These are phyloP conservation scores for Citrus mangshanensis DNA, from an alignment of 345 rosid genomes.

Conservation along the genomic window DNA sequence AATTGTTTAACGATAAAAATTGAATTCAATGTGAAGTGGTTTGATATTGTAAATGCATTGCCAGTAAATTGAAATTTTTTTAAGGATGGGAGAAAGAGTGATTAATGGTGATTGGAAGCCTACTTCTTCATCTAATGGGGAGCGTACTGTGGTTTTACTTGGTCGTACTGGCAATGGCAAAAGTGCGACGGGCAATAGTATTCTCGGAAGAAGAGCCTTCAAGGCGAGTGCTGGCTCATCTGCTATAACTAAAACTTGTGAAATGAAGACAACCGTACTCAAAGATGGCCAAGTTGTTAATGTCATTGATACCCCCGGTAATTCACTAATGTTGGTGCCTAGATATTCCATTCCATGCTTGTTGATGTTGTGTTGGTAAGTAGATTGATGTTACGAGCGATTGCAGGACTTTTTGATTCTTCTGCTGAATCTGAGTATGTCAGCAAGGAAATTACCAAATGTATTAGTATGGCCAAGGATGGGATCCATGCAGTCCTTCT, in stretches of 20 bases:
- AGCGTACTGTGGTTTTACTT: constrained; percentile 68
- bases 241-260: constrained; percentile 68
- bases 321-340: no score
- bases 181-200: constrained; percentile 88
- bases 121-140: constrained; percentile 40
- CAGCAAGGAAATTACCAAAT: constrained; percentile 82
- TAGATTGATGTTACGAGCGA: not conserved
- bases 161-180: constrained; percentile 95
- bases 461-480: constrained; percentile 75
- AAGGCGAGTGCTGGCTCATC: constrained; percentile 63
- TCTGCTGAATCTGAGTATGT: constrained; percentile 55
- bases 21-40: no score
- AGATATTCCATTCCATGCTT: not conserved
- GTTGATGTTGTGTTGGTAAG: not conserved
- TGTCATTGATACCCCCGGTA: constrained; percentile 96
- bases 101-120: constrained; percentile 85
- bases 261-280: constrained; percentile 48
- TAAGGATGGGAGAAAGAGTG: constrained; percentile 71
- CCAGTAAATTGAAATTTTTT: constrained; percentile 4
- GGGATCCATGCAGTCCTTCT: constrained; percentile 81
- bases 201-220: constrained; percentile 68
- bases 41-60: not conserved
- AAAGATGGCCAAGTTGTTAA: constrained; percentile 67
- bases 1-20: no score
- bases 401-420: constrained; percentile 78